Evolutionary conservation across 192 early-diverging fungal species (phyloP).

Genomic region (Backusella luteola): DNA sequence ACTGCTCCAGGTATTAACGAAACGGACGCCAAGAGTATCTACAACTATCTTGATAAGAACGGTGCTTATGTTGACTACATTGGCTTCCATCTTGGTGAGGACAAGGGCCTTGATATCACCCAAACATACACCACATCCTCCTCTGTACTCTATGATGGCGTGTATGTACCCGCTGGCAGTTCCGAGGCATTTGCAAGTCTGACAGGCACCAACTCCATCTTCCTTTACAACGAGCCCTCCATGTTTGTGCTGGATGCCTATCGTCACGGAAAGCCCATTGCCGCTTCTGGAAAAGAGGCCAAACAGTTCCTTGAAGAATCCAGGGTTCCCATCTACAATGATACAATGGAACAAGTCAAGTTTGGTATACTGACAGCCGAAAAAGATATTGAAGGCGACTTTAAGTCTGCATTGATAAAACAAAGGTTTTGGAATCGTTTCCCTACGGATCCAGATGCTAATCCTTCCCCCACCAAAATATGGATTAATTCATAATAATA

Average conservation of each 20-base stretch:
- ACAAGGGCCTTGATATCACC: neutral
- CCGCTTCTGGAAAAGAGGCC: constrained; percentile 5
- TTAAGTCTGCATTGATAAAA: constrained; percentile 12
- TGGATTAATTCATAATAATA: neutral
- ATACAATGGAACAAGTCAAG: neutral
- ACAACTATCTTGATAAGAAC: constrained; percentile 2
- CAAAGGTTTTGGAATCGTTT: constrained; percentile 18
- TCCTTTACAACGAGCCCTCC: constrained; percentile 17
- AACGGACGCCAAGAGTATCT: constrained; percentile 10
- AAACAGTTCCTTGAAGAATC: constrained; percentile 11
- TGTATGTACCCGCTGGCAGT: constrained; percentile 21
- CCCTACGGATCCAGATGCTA: constrained; percentile 4
- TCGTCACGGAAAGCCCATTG: constrained; percentile 27
- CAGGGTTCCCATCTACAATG: neutral
- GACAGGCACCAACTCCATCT: neutral
- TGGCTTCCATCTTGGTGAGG: neutral
- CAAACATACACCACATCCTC: constrained; percentile 16
- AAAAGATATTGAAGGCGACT: neutral
- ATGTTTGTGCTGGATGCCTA: constrained; percentile 17
- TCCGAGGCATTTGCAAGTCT: constrained; percentile 3
- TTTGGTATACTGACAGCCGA: neutral
- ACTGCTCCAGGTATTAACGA: constrained; percentile 19
- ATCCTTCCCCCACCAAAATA: neutral
- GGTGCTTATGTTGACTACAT: constrained; percentile 18
- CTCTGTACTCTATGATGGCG: constrained; percentile 25